These are phyloP conservation scores for Macrophomina pseudophaseolina DNA, from an alignment of 2,329 filamentous ascomycete genomes.

Conservation along the genomic window DNA sequence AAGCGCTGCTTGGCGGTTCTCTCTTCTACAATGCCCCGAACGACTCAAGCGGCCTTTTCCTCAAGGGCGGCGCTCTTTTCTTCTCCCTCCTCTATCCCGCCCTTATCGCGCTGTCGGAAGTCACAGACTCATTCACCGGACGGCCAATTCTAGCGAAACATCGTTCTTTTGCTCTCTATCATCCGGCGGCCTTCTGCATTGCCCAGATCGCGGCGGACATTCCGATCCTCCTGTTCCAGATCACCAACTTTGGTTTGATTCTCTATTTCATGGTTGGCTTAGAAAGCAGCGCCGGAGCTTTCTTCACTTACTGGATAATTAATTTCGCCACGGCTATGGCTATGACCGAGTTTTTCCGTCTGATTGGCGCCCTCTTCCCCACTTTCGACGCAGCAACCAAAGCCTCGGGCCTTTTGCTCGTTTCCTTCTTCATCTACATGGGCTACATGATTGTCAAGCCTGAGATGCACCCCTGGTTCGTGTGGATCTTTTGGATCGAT, in stretches of 20 bases:
- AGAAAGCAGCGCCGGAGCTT: conserved; percentile 71
- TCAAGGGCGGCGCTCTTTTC: conserved; percentile 64
- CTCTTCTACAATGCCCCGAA: conserved; percentile 62
- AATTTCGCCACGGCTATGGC: conserved; percentile 65
- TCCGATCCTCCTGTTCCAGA: conserved; percentile 76
- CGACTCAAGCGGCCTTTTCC: conserved; percentile 58
- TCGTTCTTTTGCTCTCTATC: conserved; percentile 81
- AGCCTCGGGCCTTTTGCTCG: conserved; percentile 23
- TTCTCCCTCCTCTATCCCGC: conserved; percentile 66
- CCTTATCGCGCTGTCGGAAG: conserved; percentile 60
- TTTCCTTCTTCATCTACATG: conserved; percentile 67
- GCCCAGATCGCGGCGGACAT: conserved; percentile 85
- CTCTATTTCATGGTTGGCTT: conserved; percentile 88
- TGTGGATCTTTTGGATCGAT: conserved; percentile 68
- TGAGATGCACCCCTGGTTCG: conserved; percentile 58
- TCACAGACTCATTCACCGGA: conserved; percentile 70
- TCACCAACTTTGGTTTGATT: conserved; percentile 75
- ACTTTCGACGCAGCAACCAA: conserved; percentile 65
- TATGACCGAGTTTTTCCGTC: conserved; percentile 85
- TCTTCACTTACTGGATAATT: conserved; percentile 83
- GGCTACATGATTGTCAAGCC: conserved; percentile 71
- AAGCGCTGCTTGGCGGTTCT: conserved; percentile 66
- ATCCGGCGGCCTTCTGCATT: conserved; percentile 82
- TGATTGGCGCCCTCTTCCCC: conserved; percentile 74
- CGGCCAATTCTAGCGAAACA: conserved; percentile 92